Percentiles rank a stretch among this genome's conserved stretches.
Conservation (phyloP, 305 asterid species). For the Fraxinus albicans region DNA sequence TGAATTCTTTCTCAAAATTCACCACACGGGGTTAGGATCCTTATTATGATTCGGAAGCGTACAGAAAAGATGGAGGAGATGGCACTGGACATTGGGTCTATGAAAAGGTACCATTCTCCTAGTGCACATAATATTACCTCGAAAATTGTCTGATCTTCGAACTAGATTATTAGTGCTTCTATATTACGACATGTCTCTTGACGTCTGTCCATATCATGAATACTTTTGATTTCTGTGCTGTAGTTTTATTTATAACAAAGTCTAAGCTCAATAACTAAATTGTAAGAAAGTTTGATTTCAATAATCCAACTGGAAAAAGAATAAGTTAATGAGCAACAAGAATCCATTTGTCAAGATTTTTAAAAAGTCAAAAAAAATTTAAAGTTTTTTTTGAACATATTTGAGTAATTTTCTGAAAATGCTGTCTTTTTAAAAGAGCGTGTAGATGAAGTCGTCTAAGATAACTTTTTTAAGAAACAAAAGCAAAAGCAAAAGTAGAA, state of each 20-base stretch:
- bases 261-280: not conserved
- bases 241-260: not conserved
- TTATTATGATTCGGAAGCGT: conserved; percentile 74
- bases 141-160: not conserved
- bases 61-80: conserved; percentile 88
- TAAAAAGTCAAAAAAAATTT: no score
- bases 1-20: not conserved
- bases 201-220: not conserved
- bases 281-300: not conserved
- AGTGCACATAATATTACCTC: not conserved
- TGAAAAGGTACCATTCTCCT: conserved; percentile 53
- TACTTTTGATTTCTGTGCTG: not conserved
- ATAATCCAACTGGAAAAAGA: not conserved
- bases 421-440: no score
- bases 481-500: no score
- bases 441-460: no score
- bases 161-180: not conserved
- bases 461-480: no score
- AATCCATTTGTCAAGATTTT: no score
- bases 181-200: not conserved
- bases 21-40: conserved; percentile 58
- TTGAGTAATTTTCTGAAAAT: no score
- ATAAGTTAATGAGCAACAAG: not conserved
- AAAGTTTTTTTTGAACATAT: no score
- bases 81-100: conserved; percentile 92